A percentile compares a stretch with the other conserved stretches of the same genome.
These are phyloP conservation scores for Fusarium incarnatum DNA, from an alignment of 2,329 filamentous ascomycete species.

Conservation along the genomic window DNA sequence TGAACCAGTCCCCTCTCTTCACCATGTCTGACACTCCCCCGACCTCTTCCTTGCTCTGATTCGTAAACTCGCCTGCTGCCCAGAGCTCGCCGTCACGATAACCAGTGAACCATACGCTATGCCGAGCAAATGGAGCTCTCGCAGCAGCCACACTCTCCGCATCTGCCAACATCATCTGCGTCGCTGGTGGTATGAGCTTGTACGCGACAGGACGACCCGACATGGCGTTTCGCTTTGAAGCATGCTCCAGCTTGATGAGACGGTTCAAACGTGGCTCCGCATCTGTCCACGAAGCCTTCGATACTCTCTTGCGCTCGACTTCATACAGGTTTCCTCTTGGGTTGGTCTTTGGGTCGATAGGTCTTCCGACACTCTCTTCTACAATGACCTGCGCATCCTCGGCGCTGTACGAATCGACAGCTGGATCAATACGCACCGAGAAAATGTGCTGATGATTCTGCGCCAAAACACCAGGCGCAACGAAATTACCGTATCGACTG, in stretches of 20 bases:
- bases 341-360: conserved; percentile 64
- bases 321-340: conserved; percentile 71
- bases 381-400: conserved; percentile 61
- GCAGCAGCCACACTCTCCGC: conserved; percentile 56
- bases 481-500: conserved; percentile 68
- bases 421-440: conserved; percentile 71
- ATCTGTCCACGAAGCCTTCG: conserved; percentile 61
- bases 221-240: conserved; percentile 57
- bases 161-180: conserved; percentile 61
- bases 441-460: conserved; percentile 79
- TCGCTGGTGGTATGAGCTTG: conserved; percentile 59
- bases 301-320: conserved; percentile 58
- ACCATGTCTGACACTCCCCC: conserved; percentile 62
- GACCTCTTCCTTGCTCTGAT: conserved; percentile 59
- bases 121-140: conserved; percentile 59
- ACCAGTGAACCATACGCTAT: conserved; percentile 63
- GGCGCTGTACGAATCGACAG: conserved; percentile 62
- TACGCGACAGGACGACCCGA: conserved; percentile 64
- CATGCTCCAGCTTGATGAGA: conserved; percentile 61
- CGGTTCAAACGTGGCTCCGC: conserved; percentile 66
- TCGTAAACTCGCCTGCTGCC: conserved; percentile 64
- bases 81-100: conserved; percentile 63
- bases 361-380: conserved; percentile 52
- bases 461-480: conserved; percentile 71
- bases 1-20: conserved; percentile 60